These are phyloP conservation scores for Puccinia novopanici DNA, from an alignment of 1,284 basidiomycete genomes.

Conservation along the genomic window DNA sequence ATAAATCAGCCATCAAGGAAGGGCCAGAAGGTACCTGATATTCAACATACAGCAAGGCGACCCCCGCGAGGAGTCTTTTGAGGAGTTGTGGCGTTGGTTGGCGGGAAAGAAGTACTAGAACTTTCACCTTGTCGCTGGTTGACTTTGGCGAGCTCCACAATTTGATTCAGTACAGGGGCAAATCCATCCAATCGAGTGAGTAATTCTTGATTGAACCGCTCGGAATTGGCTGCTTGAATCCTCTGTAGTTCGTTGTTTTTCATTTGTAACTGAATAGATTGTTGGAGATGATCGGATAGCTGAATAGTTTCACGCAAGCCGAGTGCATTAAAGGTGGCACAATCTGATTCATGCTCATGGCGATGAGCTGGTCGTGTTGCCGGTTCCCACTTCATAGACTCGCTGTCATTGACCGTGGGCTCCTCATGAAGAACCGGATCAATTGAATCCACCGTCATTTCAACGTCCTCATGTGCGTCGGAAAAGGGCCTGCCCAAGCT, in stretches of 20 bases:
- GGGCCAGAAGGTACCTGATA: neutral
- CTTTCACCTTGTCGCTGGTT: no score
- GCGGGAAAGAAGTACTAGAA: neutral
- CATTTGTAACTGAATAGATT: neutral
- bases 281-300: neutral
- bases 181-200: neutral
- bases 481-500: neutral
- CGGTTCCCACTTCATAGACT: neutral
- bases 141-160: neutral
- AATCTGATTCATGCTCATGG: neutral
- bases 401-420: neutral
- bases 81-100: neutral
- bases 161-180: neutral
- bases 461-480: neutral
- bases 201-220: neutral
- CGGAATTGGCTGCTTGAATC: neutral
- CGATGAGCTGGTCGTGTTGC: neutral
- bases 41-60: neutral
- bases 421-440: neutral
- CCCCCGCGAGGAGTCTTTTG: conserved; percentile 3
- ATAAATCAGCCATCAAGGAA: neutral
- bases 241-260: neutral
- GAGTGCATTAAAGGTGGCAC: neutral
- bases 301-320: neutral
- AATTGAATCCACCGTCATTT: neutral